Conservation (phyloP, 1,139 yeast species). For the Sugiyamaella neomexicana region DNA sequence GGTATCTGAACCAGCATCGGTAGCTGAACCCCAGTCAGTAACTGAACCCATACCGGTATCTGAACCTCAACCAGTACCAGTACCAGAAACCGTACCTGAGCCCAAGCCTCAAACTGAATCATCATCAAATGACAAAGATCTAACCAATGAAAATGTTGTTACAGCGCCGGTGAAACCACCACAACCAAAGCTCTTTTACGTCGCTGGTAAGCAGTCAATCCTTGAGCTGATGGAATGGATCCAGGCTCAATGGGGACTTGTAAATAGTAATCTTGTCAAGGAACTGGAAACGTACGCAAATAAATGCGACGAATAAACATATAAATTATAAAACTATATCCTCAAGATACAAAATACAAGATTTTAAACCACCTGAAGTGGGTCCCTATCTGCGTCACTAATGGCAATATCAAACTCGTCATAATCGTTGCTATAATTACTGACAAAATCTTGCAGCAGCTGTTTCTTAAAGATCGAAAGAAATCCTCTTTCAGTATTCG, state of each 20-base stretch:
- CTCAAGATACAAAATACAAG: neutral
- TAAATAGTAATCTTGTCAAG: slow-evolving; percentile 14
- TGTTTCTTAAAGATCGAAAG: slow-evolving; percentile 54
- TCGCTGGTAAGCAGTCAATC: slow-evolving; percentile 32
- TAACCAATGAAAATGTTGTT: neutral
- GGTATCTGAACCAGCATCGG: no score
- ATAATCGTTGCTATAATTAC: slow-evolving; percentile 37
- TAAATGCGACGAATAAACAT: slow-evolving; percentile 14
- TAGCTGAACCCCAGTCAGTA: no score
- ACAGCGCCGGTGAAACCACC: neutral
- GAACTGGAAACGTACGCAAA: slow-evolving; percentile 24
- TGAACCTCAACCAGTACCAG: neutral
- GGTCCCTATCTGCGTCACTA: slow-evolving; percentile 59
- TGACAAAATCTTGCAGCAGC: slow-evolving; percentile 46
- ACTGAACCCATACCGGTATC: no score
- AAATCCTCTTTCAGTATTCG: slow-evolving; percentile 91
- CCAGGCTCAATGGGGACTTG: slow-evolving; percentile 23
- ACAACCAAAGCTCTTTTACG: slow-evolving; percentile 26
- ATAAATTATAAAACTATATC: slow-evolving; percentile 1
- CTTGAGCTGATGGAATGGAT: slow-evolving; percentile 34
- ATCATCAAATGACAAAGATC: no score
- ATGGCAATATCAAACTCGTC: slow-evolving; percentile 42
- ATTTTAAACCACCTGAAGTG: slow-evolving; percentile 44
- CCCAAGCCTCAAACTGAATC: no score
- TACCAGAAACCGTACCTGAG: no score